These are phyloP conservation scores for Monilinia vaccinii-corymbosi DNA, from an alignment of 2,329 filamentous ascomycete genomes.

Conservation along the genomic window DNA sequence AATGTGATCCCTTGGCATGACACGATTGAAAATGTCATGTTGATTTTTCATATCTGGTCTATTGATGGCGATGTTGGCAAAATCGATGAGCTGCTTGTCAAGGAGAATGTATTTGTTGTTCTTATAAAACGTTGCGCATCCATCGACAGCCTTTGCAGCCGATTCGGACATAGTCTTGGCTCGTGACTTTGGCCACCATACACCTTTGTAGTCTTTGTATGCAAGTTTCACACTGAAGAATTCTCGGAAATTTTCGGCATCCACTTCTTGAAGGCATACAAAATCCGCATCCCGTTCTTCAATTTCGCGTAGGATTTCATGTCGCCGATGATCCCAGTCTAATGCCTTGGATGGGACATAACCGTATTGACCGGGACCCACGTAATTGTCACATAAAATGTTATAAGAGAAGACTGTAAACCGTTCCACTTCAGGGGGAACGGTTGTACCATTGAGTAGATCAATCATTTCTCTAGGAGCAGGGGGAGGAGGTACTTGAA, in stretches of 20 bases:
- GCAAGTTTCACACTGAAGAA: conserved; percentile 83
- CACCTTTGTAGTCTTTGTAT: conserved; percentile 82
- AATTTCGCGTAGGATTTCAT: conserved; percentile 77
- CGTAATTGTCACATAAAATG: conserved; percentile 88
- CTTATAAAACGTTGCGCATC: conserved; percentile 96
- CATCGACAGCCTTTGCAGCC: conserved; percentile 84
- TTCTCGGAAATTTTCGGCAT: conserved; percentile 83
- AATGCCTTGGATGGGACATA: conserved; percentile 80
- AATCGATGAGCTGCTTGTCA: conserved; percentile 91
- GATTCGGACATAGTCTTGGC: conserved; percentile 87
- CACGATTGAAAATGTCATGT: conserved; percentile 94
- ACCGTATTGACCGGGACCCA: conserved; percentile 75
- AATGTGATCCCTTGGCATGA: conserved; percentile 98
- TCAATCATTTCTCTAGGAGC: conserved; percentile 67
- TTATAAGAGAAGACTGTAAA: conserved; percentile 91
- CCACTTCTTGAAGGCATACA: conserved; percentile 87
- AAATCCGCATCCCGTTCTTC: conserved; percentile 75
- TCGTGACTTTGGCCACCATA: conserved; percentile 84
- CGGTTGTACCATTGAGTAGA: conserved; percentile 58
- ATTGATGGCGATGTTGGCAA: conserved; percentile 85
- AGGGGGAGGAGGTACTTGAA: conserved; percentile 66
- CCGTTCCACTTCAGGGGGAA: conserved; percentile 48
- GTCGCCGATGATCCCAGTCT: conserved; percentile 77
- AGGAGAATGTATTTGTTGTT: conserved; percentile 87
- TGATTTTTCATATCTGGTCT: conserved; percentile 95